phyloP scores from a whole-genome alignment of 176 grass and related monocot genomes.

The Paspalum notatum region DNA sequence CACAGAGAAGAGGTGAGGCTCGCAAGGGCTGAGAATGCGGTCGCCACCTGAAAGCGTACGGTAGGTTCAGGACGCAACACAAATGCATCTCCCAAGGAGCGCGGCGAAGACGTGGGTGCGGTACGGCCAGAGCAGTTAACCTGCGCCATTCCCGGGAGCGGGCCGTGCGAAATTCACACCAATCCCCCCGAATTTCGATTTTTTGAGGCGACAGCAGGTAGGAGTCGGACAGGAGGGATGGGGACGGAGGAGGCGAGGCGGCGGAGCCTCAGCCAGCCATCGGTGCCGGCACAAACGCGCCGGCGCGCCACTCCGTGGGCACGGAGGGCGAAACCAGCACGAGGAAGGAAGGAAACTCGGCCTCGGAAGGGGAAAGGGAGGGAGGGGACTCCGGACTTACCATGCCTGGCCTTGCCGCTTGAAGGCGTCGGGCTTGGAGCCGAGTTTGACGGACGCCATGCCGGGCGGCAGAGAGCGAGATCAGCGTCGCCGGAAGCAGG shows the following conservation, averaged over 20 bases:
- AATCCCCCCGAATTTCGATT: not conserved
- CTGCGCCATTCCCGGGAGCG: not conserved
- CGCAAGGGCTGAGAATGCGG: not conserved
- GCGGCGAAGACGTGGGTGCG: not conserved
- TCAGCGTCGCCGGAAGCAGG: not conserved
- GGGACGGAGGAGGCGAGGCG: not conserved
- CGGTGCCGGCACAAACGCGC: not conserved
- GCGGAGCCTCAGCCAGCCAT: not conserved
- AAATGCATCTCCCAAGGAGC: not conserved
- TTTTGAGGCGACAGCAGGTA: not conserved
- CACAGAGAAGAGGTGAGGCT: not conserved
- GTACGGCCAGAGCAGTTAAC: not conserved
- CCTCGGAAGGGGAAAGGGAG: no score
- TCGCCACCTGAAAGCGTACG: not conserved
- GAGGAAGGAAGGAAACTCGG: constrained; percentile 27
- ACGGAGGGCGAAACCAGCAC: not conserved
- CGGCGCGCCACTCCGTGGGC: not conserved
- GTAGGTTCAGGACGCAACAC: not conserved
- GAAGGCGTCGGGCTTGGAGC: constrained; percentile 86
- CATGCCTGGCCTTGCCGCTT: constrained; percentile 80
- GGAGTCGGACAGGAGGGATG: not conserved
- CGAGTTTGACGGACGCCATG: constrained; percentile 78
- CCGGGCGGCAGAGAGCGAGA: not conserved
- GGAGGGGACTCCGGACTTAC: constrained; percentile 33
- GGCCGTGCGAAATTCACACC: not conserved